Base-by-base conservation (phyloP, 2,329 filamentous ascomycete species). In the Ploettnerulaceae sp. region DNA sequence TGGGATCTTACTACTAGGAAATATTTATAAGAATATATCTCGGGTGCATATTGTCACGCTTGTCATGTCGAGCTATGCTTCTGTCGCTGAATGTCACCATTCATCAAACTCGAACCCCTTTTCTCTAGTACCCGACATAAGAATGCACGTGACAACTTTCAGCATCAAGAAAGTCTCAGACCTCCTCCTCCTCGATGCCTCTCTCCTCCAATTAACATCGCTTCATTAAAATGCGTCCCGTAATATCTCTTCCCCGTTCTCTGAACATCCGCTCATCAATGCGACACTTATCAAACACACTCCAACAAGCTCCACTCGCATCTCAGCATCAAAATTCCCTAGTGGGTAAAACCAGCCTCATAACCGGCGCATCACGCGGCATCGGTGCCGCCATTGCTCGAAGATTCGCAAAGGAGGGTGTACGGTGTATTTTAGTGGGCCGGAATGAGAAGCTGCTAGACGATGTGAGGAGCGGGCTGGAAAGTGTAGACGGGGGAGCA, bases 351-450 rank as follows among this genome's bases (percentile, higher is more conserved):
- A 69, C 61, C 46, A 68, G 67, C 41, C 70, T 86, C 60, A 71
- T 89, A 41, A 85, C 84, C 2, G 86, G 86, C 37, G 84, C 76
- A 15, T 84, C 82, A 33, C 79, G 82, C 15, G 79, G 82, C 43
- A 88, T 89, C 56, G 86, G 86, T 34, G 70, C 73, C 32, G 77
- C 79, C 41, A 84, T 89, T 45, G 84, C 84, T 7, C 64, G 69
- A 28, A 71, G 76, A n/a, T 85, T 89, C 59, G 77, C 84, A 15
- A 60, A 63, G 42, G 73, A 81, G 48, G 84, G 82, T 24, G 81
- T 75, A 29, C 65, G 67, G 20, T 74, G 77, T 52, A 74, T 81
- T 12, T 71, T 89, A 7, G 71, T 86, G 15, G 81, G 80, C 34
- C 76, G 83, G 51, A 72, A 64, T 34, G 61, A 69, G 7, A 65